These are phyloP conservation scores for Monascus ruber DNA, from an alignment of 2,329 filamentous ascomycete genomes.

Conservation along the genomic window DNA sequence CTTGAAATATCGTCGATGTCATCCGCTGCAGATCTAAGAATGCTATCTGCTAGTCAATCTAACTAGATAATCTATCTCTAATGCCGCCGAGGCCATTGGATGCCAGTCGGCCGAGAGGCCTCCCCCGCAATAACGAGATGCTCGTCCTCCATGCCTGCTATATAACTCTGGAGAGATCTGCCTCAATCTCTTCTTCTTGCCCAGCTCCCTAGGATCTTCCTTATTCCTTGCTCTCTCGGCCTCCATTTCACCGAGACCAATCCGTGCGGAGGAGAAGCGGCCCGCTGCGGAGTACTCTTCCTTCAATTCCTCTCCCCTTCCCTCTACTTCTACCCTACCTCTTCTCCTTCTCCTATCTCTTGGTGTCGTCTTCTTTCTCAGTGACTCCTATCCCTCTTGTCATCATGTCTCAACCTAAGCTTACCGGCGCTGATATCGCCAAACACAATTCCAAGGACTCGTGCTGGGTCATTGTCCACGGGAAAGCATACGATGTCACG, in stretches of 20 bases:
- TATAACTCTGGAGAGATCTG: neutral
- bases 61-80: no score
- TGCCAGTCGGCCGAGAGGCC: no score
- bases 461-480: slow-evolving; percentile 86
- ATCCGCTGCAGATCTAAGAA: no score
- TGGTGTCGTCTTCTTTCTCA: slow-evolving; percentile 8
- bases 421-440: slow-evolving; percentile 48
- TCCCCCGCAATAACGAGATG: no score
- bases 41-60: no score
- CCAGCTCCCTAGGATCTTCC: slow-evolving; percentile 1
- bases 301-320: neutral
- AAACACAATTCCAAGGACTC: slow-evolving; percentile 72
- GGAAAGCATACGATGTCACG: slow-evolving; percentile 80
- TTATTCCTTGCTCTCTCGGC: neutral
- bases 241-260: no score
- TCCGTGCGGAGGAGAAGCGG: no score
- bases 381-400: slow-evolving; percentile 6
- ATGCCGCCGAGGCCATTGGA: no score
- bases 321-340: neutral
- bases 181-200: slow-evolving; percentile 1
- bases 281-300: slow-evolving; percentile 2
- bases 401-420: slow-evolving; percentile 17
- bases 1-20: no score
- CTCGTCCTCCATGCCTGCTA: no score
- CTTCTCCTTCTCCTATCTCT: slow-evolving; percentile 4